These are phyloP conservation scores for Skeletonema tropicum DNA, from an alignment of 108 stramenopile genomes.

Conservation along the genomic window DNA sequence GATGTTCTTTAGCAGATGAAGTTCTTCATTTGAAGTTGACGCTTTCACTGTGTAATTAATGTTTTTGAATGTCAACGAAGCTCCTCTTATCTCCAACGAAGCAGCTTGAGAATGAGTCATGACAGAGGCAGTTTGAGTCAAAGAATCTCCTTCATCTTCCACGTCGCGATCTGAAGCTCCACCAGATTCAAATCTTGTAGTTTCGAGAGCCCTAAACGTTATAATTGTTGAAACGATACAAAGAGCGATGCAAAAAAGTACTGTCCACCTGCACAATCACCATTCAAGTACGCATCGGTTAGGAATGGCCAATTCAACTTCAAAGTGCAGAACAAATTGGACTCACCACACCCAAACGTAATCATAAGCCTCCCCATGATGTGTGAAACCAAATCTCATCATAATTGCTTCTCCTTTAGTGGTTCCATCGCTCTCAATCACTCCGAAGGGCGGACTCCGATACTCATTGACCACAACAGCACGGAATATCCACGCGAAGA, in stretches of 20 bases:
- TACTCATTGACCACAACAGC: conserved; percentile 65
- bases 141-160: conserved; percentile 20
- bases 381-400: conserved; percentile 47
- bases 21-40: conserved; percentile 62
- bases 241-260: conserved; percentile 31
- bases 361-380: conserved; percentile 38
- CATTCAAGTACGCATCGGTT: not conserved
- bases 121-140: not conserved
- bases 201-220: conserved; percentile 18
- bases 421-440: conserved; percentile 20
- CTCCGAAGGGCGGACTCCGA: conserved; percentile 53
- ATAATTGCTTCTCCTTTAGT: conserved; percentile 61
- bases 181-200: conserved; percentile 32
- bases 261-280: conserved; percentile 1
- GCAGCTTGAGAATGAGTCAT: conserved; percentile 25
- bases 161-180: conserved; percentile 17
- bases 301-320: not conserved
- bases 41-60: conserved; percentile 63
- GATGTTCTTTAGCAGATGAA: conserved; percentile 65
- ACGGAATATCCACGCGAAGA: conserved; percentile 64
- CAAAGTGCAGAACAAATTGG: not conserved
- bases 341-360: conserved; percentile 54
- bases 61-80: conserved; percentile 66
- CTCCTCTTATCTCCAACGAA: conserved; percentile 29
- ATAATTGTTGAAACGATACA: conserved; percentile 23